Evolutionary conservation across 768 basidiomycete species (phyloP).

Genomic region (Dendrothele bispora): DNA sequence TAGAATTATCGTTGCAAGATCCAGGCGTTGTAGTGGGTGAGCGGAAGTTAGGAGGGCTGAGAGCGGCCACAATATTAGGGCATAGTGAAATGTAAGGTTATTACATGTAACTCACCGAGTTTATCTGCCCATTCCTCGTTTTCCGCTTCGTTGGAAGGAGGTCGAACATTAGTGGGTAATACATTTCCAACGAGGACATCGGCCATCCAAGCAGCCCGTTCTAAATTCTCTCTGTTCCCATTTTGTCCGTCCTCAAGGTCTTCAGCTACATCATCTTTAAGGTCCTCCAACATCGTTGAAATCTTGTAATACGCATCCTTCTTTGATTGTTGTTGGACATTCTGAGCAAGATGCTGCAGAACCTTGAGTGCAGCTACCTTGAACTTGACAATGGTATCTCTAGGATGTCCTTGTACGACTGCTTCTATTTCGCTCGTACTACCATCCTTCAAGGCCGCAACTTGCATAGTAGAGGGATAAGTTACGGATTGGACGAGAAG

Average conservation of each 20-base stretch:
- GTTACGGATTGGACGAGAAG: constrained; percentile 44
- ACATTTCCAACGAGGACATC: constrained; percentile 72
- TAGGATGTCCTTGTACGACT: constrained; percentile 37
- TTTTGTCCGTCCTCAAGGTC: constrained; percentile 21
- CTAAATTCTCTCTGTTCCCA: constrained; percentile 7
- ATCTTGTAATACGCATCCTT: constrained; percentile 72
- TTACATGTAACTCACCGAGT: constrained; percentile 49
- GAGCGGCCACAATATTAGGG: constrained; percentile 2
- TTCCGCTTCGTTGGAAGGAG: constrained; percentile 4
- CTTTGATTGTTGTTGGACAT: constrained; percentile 47
- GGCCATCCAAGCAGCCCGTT: constrained; percentile 68
- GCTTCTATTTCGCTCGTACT: background rate
- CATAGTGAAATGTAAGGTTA: constrained; percentile 6
- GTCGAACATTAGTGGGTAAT: background rate
- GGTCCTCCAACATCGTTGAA: constrained; percentile 50
- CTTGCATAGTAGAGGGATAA: constrained; percentile 42
- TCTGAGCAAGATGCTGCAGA: constrained; percentile 61
- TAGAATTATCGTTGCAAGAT: constrained; percentile 68
- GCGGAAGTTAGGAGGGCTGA: constrained; percentile 62
- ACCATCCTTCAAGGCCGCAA: constrained; percentile 2
- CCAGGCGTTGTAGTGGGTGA: constrained; percentile 61
- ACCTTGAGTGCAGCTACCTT: constrained; percentile 65
- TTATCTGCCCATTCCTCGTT: constrained; percentile 70
- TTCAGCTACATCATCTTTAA: constrained; percentile 59
- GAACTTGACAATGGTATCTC: constrained; percentile 63